phyloP scores from a whole-genome alignment of 768 basidiomycete species.

The Rhizopogon sp. region DNA sequence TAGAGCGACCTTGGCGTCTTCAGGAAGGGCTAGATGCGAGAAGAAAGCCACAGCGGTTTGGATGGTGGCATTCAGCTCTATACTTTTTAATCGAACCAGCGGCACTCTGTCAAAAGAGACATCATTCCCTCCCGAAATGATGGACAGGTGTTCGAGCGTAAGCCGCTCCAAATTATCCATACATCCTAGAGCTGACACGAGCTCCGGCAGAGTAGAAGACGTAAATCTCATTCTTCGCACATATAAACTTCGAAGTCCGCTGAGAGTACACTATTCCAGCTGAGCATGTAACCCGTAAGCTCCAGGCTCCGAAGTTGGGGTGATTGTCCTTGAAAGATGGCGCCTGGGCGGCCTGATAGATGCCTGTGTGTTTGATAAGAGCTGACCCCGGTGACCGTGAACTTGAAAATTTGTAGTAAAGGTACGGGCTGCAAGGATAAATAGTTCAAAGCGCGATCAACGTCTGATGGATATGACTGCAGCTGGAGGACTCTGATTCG shows the following conservation, averaged over 20 bases:
- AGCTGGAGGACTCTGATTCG: slow-evolving; percentile 23
- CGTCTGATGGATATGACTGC: slow-evolving; percentile 20
- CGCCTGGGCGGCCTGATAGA: slow-evolving; percentile 14
- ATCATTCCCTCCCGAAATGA: too few relatives aligned
- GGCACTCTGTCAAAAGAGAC: neutral
- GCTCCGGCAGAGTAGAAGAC: slow-evolving; percentile 13
- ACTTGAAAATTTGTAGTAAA: slow-evolving; percentile 1
- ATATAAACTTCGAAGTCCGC: slow-evolving; percentile 27
- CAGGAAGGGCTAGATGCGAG: neutral
- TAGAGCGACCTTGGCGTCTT: neutral
- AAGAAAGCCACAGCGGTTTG: neutral
- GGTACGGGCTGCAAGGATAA: neutral
- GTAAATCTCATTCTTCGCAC: slow-evolving; percentile 18
- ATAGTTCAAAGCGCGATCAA: slow-evolving; percentile 19
- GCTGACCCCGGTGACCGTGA: slow-evolving; percentile 10
- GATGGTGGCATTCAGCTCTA: neutral
- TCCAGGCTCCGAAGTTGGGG: slow-evolving; percentile 27
- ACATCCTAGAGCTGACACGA: slow-evolving; percentile 25
- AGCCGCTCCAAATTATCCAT: slow-evolving; percentile 21
- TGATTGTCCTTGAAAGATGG: slow-evolving; percentile 26
- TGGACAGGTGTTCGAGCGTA: neutral
- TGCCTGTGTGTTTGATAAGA: slow-evolving; percentile 14
- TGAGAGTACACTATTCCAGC: slow-evolving; percentile 31
- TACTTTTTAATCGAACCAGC: neutral
- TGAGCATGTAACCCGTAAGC: slow-evolving; percentile 23